These are phyloP conservation scores for Debaryomyces nepalensis DNA, from an alignment of 1,139 yeast genomes.

Conservation along the genomic window DNA sequence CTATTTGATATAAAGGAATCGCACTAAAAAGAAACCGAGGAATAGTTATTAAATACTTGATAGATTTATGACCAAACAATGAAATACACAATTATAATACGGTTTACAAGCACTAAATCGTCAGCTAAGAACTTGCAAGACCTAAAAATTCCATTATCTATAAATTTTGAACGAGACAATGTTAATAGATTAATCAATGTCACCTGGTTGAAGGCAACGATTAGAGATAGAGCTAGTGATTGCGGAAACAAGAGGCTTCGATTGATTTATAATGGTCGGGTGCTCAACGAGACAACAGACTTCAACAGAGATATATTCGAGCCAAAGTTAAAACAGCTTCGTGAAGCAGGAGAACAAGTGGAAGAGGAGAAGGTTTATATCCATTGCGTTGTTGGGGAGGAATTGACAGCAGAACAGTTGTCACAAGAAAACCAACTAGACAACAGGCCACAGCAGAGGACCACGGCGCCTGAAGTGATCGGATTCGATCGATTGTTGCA, in stretches of 20 bases:
- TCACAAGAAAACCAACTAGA: conserved; percentile 67
- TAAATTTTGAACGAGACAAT: conserved; percentile 38
- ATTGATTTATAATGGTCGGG: conserved; percentile 75
- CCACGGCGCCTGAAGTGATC: conserved; percentile 70
- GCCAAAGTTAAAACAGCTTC: conserved; percentile 27
- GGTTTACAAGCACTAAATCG: conserved; percentile 38
- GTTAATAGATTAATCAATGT: conserved; percentile 36
- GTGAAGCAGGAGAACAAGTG: conserved; percentile 15
- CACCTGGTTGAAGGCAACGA: conserved; percentile 34
- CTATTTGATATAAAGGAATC: conserved; percentile 1
- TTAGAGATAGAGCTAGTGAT: conserved; percentile 32
- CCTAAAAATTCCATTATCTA: conserved; percentile 34
- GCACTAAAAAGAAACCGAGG: conserved; percentile 2
- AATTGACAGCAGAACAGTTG: conserved; percentile 60
- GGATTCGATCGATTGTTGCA: conserved; percentile 85
- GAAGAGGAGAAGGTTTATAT: conserved; percentile 50
- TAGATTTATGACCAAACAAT: conserved; percentile 13
- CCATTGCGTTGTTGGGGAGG: conserved; percentile 84
- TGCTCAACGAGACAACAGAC: conserved; percentile 63
- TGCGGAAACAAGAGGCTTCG: conserved; percentile 58
- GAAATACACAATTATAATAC: conserved; percentile 29
- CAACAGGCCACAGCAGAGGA: conserved; percentile 50
- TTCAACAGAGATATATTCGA: conserved; percentile 54
- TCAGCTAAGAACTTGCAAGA: conserved; percentile 31
- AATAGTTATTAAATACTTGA: neutral